These are phyloP conservation scores for Phytopythium mirpurense DNA, from an alignment of 352 stramenopile species.

Conservation along the genomic window DNA sequence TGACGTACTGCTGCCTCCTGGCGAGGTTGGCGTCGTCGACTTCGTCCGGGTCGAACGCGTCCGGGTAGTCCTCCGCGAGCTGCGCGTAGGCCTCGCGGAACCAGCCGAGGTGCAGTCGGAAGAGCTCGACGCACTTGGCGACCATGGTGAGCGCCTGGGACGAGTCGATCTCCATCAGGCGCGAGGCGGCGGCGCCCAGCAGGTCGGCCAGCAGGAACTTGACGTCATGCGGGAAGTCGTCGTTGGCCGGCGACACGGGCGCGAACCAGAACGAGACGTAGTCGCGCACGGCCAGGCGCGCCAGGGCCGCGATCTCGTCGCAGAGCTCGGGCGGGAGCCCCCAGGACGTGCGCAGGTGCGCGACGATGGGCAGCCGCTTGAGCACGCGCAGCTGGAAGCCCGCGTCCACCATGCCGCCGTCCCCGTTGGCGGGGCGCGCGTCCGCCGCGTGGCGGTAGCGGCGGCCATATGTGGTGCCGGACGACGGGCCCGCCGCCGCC, in stretches of 20 bases:
- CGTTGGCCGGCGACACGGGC: conserved; percentile 44
- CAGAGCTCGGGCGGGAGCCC: conserved; percentile 46
- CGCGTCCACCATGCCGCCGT: conserved; percentile 26
- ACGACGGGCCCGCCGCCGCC: conserved; percentile 2
- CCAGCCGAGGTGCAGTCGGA: conserved; percentile 71
- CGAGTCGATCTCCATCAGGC: conserved; percentile 64
- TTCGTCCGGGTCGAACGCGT: conserved; percentile 46
- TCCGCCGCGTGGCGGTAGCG: not conserved
- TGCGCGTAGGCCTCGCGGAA: conserved; percentile 74
- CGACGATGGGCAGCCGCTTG: conserved; percentile 56
- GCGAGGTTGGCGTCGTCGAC: conserved; percentile 44
- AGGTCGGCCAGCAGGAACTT: conserved; percentile 61
- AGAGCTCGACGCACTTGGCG: conserved; percentile 54
- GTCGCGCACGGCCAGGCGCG: conserved; percentile 42
- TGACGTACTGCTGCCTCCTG: conserved; percentile 52
- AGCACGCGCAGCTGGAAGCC: conserved; percentile 47
- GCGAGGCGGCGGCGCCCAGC: conserved; percentile 44
- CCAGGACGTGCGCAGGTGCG: conserved; percentile 57
- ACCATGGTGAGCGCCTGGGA: conserved; percentile 57
- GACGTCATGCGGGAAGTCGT: conserved; percentile 64
- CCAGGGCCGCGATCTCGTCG: conserved; percentile 53
- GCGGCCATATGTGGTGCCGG: no score
- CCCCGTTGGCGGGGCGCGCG: conserved; percentile 1
- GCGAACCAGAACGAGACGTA: conserved; percentile 70
- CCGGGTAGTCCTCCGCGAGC: conserved; percentile 51